phyloP scores from a whole-genome alignment of 306 rosid genomes.

The Dryas octopetala region DNA sequence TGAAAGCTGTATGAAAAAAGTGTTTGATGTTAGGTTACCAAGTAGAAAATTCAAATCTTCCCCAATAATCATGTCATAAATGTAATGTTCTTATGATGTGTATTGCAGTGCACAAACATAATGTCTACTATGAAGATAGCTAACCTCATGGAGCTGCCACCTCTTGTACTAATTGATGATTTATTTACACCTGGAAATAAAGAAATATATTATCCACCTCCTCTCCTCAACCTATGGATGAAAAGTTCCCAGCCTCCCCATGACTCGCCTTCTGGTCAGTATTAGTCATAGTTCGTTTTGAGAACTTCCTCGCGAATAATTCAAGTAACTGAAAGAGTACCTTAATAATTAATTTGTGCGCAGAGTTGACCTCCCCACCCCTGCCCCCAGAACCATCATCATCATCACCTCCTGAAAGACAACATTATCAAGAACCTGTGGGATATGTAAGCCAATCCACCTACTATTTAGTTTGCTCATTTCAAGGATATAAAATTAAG shows the following conservation, averaged over 20 bases:
- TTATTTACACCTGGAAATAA: slow-evolving; percentile 47
- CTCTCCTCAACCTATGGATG: slow-evolving; percentile 65
- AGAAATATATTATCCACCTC: slow-evolving; percentile 65
- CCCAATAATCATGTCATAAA: slow-evolving; percentile 9
- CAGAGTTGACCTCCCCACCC: slow-evolving; percentile 49
- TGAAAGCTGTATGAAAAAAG: neutral
- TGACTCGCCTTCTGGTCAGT: slow-evolving; percentile 68
- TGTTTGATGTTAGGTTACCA: neutral
- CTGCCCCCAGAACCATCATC: slow-evolving; percentile 58
- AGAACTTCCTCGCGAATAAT: neutral
- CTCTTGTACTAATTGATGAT: slow-evolving; percentile 47
- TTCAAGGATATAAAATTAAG: slow-evolving; percentile 8
- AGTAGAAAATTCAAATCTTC: neutral
- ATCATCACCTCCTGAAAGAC: slow-evolving; percentile 42
- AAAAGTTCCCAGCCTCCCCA: slow-evolving; percentile 52
- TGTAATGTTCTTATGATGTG: neutral
- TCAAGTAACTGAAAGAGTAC: slow-evolving; percentile 9
- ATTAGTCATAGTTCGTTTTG: neutral
- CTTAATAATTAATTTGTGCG: slow-evolving; percentile 20
- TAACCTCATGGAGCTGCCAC: slow-evolving; percentile 76
- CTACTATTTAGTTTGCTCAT: slow-evolving; percentile 20
- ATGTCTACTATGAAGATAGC: slow-evolving; percentile 49
- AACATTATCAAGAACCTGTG: slow-evolving; percentile 35
- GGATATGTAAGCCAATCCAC: slow-evolving; percentile 43
- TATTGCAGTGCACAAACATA: slow-evolving; percentile 42